Evolutionary conservation across 306 rosid species (phyloP).

Genomic region (Ceratonia siliqua): DNA sequence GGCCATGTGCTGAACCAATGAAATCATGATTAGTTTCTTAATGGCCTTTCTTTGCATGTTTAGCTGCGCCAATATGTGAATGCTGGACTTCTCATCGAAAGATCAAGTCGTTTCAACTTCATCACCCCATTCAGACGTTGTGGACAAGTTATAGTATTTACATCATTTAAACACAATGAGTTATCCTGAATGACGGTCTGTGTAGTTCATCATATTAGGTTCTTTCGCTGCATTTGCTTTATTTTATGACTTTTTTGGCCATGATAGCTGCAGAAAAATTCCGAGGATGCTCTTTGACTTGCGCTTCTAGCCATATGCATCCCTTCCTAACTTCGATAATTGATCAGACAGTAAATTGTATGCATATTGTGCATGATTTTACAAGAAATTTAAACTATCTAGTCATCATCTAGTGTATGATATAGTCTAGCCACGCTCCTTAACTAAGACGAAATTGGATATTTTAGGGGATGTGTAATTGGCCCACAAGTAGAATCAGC

Average conservation of each 20-base stretch:
- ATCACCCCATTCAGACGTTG: slow-evolving; percentile 22
- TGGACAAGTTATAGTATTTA: slow-evolving; percentile 24
- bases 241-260: neutral
- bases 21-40: slow-evolving; percentile 44
- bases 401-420: neutral
- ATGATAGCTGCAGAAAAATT: neutral
- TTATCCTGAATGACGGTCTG: slow-evolving; percentile 20
- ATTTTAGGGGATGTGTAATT: no score
- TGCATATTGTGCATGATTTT: neutral
- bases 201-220: slow-evolving; percentile 2
- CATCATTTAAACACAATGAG: slow-evolving; percentile 16
- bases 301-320: slow-evolving; percentile 3
- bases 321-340: neutral
- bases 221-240: slow-evolving; percentile 26
- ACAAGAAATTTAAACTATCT: neutral
- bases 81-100: slow-evolving; percentile 23
- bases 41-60: slow-evolving; percentile 17
- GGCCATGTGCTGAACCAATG: slow-evolving; percentile 60
- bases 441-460: no score
- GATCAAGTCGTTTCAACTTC: slow-evolving; percentile 11
- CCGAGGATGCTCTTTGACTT: neutral
- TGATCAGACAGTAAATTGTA: neutral
- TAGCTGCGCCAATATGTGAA: neutral
- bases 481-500: no score
- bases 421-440: no score